Percentiles rank a stretch among this genome's conserved stretches.
Conservation (phyloP, 108 stramenopile genomes). For the Skeletonema costatum region DNA sequence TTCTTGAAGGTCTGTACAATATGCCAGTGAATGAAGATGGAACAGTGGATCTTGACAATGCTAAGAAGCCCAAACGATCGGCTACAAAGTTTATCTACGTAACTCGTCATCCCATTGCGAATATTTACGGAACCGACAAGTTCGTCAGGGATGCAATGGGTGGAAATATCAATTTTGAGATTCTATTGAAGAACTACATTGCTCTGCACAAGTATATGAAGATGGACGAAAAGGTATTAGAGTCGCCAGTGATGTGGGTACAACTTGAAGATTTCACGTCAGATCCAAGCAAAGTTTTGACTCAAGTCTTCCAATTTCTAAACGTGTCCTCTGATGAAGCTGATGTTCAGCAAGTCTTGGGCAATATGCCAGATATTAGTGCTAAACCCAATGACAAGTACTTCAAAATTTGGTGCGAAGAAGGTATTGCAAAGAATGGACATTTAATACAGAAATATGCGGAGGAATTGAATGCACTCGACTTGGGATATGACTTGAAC, state of each 20-base stretch:
- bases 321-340: background rate
- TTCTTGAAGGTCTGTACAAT: conserved; percentile 23
- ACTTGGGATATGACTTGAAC: conserved; percentile 5
- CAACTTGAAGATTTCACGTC: conserved; percentile 9
- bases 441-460: background rate
- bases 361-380: background rate
- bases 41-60: background rate
- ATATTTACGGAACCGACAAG: background rate
- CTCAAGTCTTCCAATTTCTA: conserved; percentile 1
- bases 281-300: conserved; percentile 4
- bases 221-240: conserved; percentile 7
- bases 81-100: conserved; percentile 22
- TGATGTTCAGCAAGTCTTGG: conserved; percentile 1
- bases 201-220: conserved; percentile 15
- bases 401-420: background rate
- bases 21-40: conserved; percentile 14
- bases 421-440: conserved; percentile 9
- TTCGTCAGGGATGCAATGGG: conserved; percentile 11
- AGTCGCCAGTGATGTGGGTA: conserved; percentile 10
- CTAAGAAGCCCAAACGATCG: conserved; percentile 3
- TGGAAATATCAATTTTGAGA: conserved; percentile 7
- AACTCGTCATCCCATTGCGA: conserved; percentile 28
- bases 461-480: conserved; percentile 3
- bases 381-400: background rate
- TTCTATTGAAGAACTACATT: conserved; percentile 18